Conservation (phyloP, 495 filamentous ascomycete species). For the Cladorrhinum samala region DNA sequence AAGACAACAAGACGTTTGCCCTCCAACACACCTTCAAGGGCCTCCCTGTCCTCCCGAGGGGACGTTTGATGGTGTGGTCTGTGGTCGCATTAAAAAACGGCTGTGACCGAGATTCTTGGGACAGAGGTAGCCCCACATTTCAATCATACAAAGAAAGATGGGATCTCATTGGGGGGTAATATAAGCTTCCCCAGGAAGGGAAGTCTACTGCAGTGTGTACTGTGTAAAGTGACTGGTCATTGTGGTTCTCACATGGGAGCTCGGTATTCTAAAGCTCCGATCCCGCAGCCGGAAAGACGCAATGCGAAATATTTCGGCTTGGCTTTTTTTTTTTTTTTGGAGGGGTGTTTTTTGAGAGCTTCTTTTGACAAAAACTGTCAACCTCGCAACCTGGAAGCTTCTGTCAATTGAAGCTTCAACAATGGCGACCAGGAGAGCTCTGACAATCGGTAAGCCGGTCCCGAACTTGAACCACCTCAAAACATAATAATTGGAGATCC, state of each 20-base stretch:
- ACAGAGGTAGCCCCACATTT: not conserved
- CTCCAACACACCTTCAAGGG: not conserved
- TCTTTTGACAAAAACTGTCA: too few relatives aligned
- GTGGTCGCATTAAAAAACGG: not conserved
- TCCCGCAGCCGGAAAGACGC: slow-evolving; percentile 1
- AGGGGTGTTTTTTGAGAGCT: too few relatives aligned
- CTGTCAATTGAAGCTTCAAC: slow-evolving; percentile 26
- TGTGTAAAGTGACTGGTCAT: too few relatives aligned
- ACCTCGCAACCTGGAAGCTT: too few relatives aligned
- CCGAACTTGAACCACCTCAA: not conserved
- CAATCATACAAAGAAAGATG: not conserved
- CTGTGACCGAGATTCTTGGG: not conserved
- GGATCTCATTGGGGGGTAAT: not conserved
- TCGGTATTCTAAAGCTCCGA: not conserved
- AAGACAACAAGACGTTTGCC: not conserved
- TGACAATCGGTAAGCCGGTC: slow-evolving; percentile 57
- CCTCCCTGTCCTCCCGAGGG: not conserved
- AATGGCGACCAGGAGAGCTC: slow-evolving; percentile 49
- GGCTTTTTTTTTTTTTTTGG: not conserved
- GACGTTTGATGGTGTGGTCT: not conserved
- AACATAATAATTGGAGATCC: too few relatives aligned
- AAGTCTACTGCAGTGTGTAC: too few relatives aligned
- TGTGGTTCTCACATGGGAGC: too few relatives aligned
- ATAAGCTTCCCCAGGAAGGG: too few relatives aligned
- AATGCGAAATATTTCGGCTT: slow-evolving; percentile 1